Evolutionary conservation across 2,329 filamentous ascomycete genomes (phyloP).

Genomic region (Aspergillus sojae): DNA sequence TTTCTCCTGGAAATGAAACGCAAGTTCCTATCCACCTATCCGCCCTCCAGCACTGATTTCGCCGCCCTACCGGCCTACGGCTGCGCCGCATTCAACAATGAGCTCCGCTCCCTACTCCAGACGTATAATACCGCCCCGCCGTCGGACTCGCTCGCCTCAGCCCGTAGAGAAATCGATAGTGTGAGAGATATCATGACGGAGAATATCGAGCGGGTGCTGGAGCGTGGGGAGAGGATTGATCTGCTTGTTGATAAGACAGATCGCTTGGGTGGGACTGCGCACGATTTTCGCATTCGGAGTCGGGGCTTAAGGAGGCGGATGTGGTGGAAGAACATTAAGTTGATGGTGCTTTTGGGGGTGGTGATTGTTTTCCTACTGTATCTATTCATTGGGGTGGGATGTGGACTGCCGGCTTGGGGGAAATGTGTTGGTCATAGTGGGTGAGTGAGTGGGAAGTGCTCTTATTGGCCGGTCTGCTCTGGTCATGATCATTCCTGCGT

Average conservation of each 20-base stretch:
- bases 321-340: conserved; percentile 99
- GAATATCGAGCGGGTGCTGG: conserved; percentile 87
- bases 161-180: conserved; percentile 87
- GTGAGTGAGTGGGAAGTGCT: conserved; percentile 7
- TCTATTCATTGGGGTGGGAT: conserved; percentile 71
- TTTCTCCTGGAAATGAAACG: conserved; percentile 90
- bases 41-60: conserved; percentile 70
- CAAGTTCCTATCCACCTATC: conserved; percentile 76
- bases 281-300: conserved; percentile 87
- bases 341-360: conserved; percentile 83
- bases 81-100: conserved; percentile 80
- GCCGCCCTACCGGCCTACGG: conserved; percentile 82
- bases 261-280: conserved; percentile 79
- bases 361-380: conserved; percentile 68
- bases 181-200: conserved; percentile 92
- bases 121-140: conserved; percentile 79
- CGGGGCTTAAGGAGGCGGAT: conserved; percentile 85
- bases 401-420: conserved; percentile 64
- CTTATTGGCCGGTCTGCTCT: neutral
- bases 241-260: conserved; percentile 96
- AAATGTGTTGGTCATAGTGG: conserved; percentile 40
- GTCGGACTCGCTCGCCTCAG: conserved; percentile 80
- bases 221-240: conserved; percentile 91
- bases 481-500: neutral
- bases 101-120: conserved; percentile 76